Percentiles rank a stretch among this genome's conserved stretches.
phyloP scores from a whole-genome alignment of 169 alveolate genomes.

The Babesia ovata region DNA sequence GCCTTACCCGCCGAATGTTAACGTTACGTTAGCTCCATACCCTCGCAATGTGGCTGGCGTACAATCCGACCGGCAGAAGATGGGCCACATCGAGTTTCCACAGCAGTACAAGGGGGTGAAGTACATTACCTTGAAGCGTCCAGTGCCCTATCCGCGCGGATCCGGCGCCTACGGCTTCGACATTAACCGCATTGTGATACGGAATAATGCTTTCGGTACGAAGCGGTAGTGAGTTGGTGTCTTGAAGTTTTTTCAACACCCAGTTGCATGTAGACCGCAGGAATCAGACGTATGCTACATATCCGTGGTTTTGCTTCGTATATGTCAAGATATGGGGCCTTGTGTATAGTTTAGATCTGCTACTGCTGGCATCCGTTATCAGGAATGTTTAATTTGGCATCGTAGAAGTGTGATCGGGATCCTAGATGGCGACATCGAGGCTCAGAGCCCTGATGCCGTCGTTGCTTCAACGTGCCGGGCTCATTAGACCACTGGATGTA shows the following conservation, averaged over 20 bases:
- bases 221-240: background rate
- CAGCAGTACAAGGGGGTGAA: slow-evolving; percentile 77
- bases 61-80: slow-evolving; percentile 63
- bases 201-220: background rate
- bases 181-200: slow-evolving; percentile 20
- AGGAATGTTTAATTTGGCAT: too few relatives aligned
- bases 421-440: background rate
- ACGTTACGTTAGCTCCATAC: slow-evolving; percentile 72
- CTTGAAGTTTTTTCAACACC: too few relatives aligned
- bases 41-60: slow-evolving; percentile 72
- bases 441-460: background rate
- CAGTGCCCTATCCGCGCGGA: slow-evolving; percentile 68
- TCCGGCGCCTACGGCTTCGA: slow-evolving; percentile 52
- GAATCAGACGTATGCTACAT: too few relatives aligned
- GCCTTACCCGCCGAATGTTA: slow-evolving; percentile 80
- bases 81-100: slow-evolving; percentile 59
- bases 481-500: background rate
- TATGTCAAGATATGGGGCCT: background rate
- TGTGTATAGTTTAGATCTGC: background rate
- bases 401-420: too few relatives aligned
- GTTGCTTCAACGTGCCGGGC: slow-evolving; percentile 11
- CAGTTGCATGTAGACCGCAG: too few relatives aligned
- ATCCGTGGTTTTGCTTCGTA: too few relatives aligned
- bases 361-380: too few relatives aligned
- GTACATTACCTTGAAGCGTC: slow-evolving; percentile 70